phyloP scores from a whole-genome alignment of 345 rosid genomes.

The Gynandropsis gynandra region DNA sequence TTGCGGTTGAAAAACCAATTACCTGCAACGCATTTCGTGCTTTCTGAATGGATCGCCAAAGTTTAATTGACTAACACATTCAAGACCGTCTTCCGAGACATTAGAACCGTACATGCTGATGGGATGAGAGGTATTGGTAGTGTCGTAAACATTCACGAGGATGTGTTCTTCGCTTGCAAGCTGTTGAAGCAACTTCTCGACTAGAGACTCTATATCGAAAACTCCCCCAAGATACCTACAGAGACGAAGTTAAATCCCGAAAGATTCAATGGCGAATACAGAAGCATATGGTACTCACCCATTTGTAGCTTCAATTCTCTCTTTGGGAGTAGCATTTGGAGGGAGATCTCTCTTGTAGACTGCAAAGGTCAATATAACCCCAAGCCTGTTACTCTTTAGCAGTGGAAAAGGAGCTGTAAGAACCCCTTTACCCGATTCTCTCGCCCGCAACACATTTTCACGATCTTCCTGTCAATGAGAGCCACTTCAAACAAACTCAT shows the following conservation, averaged over 20 bases:
- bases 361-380: constrained; percentile 91
- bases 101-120: constrained; percentile 95
- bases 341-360: constrained; percentile 81
- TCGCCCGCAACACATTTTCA: constrained; percentile 79
- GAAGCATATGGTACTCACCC: constrained; percentile 47
- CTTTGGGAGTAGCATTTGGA: constrained; percentile 67
- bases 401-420: constrained; percentile 92
- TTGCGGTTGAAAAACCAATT: constrained; percentile 8
- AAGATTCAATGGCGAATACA: not conserved
- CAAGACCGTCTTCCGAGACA: constrained; percentile 47
- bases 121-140: constrained; percentile 52
- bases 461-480: constrained; percentile 73
- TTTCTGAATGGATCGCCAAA: constrained; percentile 94
- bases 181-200: constrained; percentile 90
- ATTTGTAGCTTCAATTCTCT: constrained; percentile 73
- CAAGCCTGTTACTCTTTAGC: constrained; percentile 84
- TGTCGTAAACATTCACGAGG: constrained; percentile 84
- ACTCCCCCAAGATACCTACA: constrained; percentile 92
- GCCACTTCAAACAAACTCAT: not conserved
- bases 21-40: constrained; percentile 99
- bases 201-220: constrained; percentile 81
- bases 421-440: constrained; percentile 84
- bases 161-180: constrained; percentile 94
- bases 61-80: constrained; percentile 57
- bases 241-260: not conserved